Conservation (phyloP, 23 red algal genomes). For the Gracilaria vermiculophylla region DNA sequence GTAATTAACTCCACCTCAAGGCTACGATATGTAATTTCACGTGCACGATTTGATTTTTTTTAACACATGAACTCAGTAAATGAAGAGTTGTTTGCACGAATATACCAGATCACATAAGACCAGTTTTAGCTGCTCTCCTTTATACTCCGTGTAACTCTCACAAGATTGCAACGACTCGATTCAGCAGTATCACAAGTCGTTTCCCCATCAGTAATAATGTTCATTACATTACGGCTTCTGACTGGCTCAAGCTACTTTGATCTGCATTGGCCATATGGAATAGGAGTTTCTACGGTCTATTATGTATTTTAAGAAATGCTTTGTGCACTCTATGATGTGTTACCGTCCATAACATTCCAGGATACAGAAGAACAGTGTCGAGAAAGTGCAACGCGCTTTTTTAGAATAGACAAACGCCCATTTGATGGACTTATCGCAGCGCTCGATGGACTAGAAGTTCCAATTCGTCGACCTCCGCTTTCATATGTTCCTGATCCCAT, state of each 20-base stretch:
- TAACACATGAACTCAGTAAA: neutral
- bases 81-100: neutral
- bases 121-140: neutral
- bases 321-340: neutral
- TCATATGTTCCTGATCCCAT: neutral
- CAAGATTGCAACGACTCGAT: neutral
- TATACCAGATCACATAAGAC: neutral
- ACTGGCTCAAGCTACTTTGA: conserved; percentile 23
- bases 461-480: neutral
- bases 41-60: neutral
- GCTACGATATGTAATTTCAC: neutral
- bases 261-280: conserved; percentile 6
- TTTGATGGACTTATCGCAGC: conserved; percentile 15
- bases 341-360: neutral
- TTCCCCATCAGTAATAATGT: neutral
- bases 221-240: neutral
- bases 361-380: neutral
- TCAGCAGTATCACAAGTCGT: neutral
- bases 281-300: conserved; percentile 7
- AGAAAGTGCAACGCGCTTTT: neutral
- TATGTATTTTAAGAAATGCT: conserved; percentile 1
- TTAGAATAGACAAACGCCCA: neutral
- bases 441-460: neutral
- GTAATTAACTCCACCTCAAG: neutral
- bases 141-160: neutral